Evolutionary conservation across 2,329 filamentous ascomycete species (phyloP), one percentile per base, ranked within the genome.

Genomic region (Dactylonectria macrodidyma): DNA sequence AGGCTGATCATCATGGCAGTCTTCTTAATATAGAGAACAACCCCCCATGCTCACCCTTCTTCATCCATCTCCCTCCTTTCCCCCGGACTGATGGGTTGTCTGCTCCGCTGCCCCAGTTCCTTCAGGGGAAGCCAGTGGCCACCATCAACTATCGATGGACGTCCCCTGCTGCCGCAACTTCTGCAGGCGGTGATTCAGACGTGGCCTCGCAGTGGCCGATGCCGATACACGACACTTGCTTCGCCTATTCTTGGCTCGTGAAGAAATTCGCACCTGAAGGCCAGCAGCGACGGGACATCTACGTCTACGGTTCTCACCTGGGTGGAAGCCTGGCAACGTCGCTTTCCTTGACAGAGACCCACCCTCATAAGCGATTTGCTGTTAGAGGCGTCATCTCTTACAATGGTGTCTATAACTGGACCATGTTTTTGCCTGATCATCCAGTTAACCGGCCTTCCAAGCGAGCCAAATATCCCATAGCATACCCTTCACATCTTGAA

Each of bases 341-440:
- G 1, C 80, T 91, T 3, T 85, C 89, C 9, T 78, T 92, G 50
- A 91, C 88, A 2, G 88, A 91, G 75, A 80, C 84, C 1, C 81
- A 83, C 51, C 71, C 79, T 2, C 80, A 85, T 61, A 73, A 79
- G 14, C 78, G 73, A 36, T 82, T 88, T 73, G 82, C 81, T 46
- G 81, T 91, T 50, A 83, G 86, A 10, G 89, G 89, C 8, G 77
- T 90, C 36, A 79, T 89, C 16, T 84, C 85, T 8, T 86, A 86
- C 77, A 89, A 91, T 70, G 89, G 88, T 48, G 84, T 91, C 65
- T 91, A 89, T 79, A 87, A 91, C 79, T 91, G 89, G 90, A 89
- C 88, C 64, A 87, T 83, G 76, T 88, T 90, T 66, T 82, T 89
- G 11, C 86, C 86, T 0, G 84, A 86, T 69, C 86, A 90, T 65